These are phyloP conservation scores for Sarocladiaceae sp. DNA, from an alignment of 2,329 filamentous ascomycete species.

Conservation along the genomic window DNA sequence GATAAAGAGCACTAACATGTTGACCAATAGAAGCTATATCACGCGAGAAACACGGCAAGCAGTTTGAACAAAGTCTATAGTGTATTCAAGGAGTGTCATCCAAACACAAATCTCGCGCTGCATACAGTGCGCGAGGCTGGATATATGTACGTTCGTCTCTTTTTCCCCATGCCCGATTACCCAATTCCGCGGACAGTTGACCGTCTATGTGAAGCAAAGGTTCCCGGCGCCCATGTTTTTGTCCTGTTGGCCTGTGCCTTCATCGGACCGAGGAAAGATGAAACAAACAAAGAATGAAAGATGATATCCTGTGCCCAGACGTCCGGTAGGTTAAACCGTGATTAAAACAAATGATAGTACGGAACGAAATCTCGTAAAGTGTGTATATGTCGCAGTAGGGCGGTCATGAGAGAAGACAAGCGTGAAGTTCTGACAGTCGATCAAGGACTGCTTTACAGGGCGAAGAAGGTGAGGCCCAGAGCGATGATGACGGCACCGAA, in stretches of 20 bases:
- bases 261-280: too few relatives aligned
- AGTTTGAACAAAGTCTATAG: constrained; percentile 6
- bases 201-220: constrained; percentile 7
- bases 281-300: too few relatives aligned
- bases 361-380: background rate
- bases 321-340: constrained; percentile 2
- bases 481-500: constrained; percentile 5
- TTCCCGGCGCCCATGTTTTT: constrained; percentile 3
- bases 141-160: constrained; percentile 6
- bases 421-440: background rate
- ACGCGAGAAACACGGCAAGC: too few relatives aligned
- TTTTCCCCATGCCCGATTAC: background rate
- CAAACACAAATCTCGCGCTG: background rate
- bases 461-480: constrained; percentile 6
- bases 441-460: background rate
- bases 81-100: constrained; percentile 9
- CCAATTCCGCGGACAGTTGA: background rate
- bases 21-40: too few relatives aligned
- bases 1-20: too few relatives aligned
- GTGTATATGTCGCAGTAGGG: background rate
- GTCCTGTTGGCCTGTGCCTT: constrained; percentile 1
- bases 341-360: constrained; percentile 9
- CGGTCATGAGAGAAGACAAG: background rate
- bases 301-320: constrained; percentile 1
- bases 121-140: background rate